A percentile compares a stretch with the other conserved stretches of the same genome.
Evolutionary conservation across 2,329 filamentous ascomycete species (phyloP).

Genomic region (Aspergillus calidoustus): DNA sequence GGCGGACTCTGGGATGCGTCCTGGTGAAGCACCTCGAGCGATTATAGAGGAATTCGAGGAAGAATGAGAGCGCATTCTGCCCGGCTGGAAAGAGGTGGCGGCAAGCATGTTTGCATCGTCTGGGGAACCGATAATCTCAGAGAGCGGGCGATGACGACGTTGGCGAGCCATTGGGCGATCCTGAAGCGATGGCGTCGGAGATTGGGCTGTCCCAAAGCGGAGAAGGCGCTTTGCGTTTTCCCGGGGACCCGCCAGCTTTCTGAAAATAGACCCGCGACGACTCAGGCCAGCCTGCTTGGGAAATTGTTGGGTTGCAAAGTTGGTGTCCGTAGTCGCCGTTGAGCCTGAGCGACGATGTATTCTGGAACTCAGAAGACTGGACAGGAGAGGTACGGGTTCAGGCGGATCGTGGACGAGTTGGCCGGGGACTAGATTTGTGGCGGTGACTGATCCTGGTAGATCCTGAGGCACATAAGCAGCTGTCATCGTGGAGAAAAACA

Average conservation of each 20-base stretch:
- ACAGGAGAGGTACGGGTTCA: constrained; percentile 28
- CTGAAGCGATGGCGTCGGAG: constrained; percentile 27
- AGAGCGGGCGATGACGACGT: constrained; percentile 37
- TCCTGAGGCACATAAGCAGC: constrained; percentile 36
- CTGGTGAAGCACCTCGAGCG: constrained; percentile 29
- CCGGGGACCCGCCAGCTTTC: constrained; percentile 51
- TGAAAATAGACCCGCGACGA: constrained; percentile 36
- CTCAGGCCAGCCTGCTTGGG: constrained; percentile 31
- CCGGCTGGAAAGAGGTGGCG: constrained; percentile 22
- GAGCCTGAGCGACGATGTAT: constrained; percentile 31
- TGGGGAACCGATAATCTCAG: constrained; percentile 41
- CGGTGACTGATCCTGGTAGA: constrained; percentile 30
- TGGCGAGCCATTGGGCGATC: constrained; percentile 32
- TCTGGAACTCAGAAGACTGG: constrained; percentile 30
- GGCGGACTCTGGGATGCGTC: constrained; percentile 31
- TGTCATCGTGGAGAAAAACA: constrained; percentile 32
- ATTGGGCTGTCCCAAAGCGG: constrained; percentile 43
- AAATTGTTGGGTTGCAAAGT: constrained; percentile 29
- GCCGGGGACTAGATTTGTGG: constrained; percentile 22
- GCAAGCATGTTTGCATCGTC: constrained; percentile 39
- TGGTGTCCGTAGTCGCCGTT: constrained; percentile 24
- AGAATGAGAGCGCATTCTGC: constrained; percentile 35
- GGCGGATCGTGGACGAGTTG: constrained; percentile 28
- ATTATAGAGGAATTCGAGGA: constrained; percentile 33
- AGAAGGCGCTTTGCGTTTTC: constrained; percentile 54